Evolutionary conservation across 1,284 basidiomycete genomes (phyloP), one percentile per base, ranked within the genome.

Genomic region (Sporisorium iseilematis-ciliati): DNA sequence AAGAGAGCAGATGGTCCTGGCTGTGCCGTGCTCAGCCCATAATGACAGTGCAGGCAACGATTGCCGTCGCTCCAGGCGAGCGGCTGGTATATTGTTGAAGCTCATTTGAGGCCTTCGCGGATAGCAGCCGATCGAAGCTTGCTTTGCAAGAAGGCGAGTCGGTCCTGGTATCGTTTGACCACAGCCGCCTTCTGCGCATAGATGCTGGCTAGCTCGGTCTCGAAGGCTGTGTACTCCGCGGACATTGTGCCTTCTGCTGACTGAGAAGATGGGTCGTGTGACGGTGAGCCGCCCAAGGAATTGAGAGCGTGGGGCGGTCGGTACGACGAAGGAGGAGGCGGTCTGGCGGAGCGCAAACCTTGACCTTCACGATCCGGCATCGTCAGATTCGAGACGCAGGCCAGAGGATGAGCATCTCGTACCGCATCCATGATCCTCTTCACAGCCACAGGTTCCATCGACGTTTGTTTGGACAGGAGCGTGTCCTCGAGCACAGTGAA

Each of bases 121-220:
- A 81, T 76, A 26, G 66, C 57, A 8, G 79, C 79, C 23, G 78
- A 74, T 23, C 78, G 54, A 40, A 71, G 54, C 41, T 77, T 75
- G 69, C 79, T 81, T 35, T 72, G 61, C 40, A 81, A 53, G 46
- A 76, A 80, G 12, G 58, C 66, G 4, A 75, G 65, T 21, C 79
- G 61, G 14, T 79, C 79, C 29, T 75, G 64, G 42, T 81, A 81
- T 12, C 78, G 57, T 46, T 66, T 76, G 43, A 74, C 57, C 5
- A 81, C 73, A 3, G 72, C 72, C 3, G 59, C 55, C 14, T 60
- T 65, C 38, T 78, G 63, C 8, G 53, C 41, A 41, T 63, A 61
- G 42, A 78, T 60, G 49, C 65, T 63, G 11, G 42, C 45, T 2
- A 81, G 67, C 46, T 78, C 73, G 8, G 51, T 31, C n/a, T 62